A percentile compares a stretch with the other conserved stretches of the same genome.
phyloP scores from a whole-genome alignment of 2,329 filamentous ascomycete species.

The Colletotrichum paranaense region DNA sequence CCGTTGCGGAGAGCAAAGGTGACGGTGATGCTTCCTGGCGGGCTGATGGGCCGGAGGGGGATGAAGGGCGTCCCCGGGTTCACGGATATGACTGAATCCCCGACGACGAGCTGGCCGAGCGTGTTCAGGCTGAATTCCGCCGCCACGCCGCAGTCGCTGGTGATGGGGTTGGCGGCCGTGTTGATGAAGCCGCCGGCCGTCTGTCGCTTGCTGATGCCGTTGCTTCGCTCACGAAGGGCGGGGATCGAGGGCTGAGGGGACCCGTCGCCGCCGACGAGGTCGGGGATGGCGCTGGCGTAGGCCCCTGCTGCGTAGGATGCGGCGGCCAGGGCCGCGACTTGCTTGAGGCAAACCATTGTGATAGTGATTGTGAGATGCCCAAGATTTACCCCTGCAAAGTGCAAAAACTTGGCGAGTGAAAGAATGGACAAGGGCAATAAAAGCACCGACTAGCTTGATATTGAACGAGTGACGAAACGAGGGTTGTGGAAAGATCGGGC shows the following conservation, averaged over 20 bases:
- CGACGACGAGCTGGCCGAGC: conserved; percentile 20
- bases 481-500: not conserved
- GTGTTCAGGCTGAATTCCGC: conserved; percentile 4
- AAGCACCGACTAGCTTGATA: not conserved
- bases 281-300: not conserved
- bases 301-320: not conserved
- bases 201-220: conserved; percentile 16
- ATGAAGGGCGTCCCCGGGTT: conserved; percentile 27
- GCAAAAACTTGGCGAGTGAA: not conserved
- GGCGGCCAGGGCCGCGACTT: conserved; percentile 4
- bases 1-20: conserved; percentile 24
- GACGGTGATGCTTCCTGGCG: conserved; percentile 12
- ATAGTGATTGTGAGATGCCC: not conserved
- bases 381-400: not conserved
- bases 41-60: conserved; percentile 8
- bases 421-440: not conserved
- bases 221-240: not conserved
- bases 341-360: conserved; percentile 12
- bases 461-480: not conserved
- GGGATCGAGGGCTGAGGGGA: conserved; percentile 13
- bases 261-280: not conserved
- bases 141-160: conserved; percentile 1
- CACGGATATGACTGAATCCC: not conserved
- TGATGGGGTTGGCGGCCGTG: not conserved
- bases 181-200: conserved; percentile 8